Evolutionary conservation across 75 land plant species (phyloP).

Genomic region (Picea glauca): DNA sequence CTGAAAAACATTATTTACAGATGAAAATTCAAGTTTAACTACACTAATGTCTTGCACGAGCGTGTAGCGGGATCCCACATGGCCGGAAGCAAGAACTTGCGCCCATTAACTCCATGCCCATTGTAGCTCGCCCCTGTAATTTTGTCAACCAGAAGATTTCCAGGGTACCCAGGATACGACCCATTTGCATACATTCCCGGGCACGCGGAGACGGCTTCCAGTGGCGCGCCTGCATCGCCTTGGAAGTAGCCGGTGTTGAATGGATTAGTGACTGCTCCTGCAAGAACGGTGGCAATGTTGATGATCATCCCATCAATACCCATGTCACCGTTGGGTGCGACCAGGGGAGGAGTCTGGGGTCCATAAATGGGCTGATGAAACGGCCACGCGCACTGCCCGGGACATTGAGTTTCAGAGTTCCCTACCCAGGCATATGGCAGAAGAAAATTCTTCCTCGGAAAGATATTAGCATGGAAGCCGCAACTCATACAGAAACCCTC

Average conservation of each 20-base stretch:
- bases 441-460: too few species aligned
- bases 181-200: too few species aligned
- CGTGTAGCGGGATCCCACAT: too few species aligned
- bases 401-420: conserved; percentile 18
- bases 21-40: too few species aligned
- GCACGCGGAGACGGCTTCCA: too few species aligned
- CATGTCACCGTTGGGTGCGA: conserved; percentile 9
- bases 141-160: too few species aligned
- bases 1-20: too few species aligned
- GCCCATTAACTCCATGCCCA: too few species aligned
- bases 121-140: too few species aligned
- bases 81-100: too few species aligned
- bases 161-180: too few species aligned
- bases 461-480: conserved; percentile 8
- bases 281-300: conserved; percentile 14
- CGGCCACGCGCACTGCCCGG: background rate
- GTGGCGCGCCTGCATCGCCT: conserved; percentile 6
- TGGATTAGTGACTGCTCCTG: conserved; percentile 22
- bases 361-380: background rate
- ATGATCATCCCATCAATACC: conserved; percentile 16
- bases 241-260: conserved; percentile 23
- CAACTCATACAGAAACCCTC: conserved; percentile 39
- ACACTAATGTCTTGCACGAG: too few species aligned
- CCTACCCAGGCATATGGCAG: conserved; percentile 24
- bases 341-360: background rate